phyloP scores from a whole-genome alignment of 1,139 yeast species.

The Lodderomyces orthopsilosis region DNA sequence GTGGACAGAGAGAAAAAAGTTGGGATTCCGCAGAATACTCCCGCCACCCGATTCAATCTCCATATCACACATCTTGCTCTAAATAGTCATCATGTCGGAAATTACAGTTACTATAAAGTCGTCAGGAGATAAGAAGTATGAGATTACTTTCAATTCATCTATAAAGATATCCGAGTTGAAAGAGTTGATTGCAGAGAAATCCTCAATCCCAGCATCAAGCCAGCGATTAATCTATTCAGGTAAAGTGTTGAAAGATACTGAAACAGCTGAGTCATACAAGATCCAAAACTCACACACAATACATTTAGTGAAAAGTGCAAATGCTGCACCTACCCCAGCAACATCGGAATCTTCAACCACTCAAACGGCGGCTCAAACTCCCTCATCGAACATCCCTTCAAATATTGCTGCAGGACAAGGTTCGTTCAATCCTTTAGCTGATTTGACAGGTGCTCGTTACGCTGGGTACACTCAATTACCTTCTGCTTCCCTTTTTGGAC shows the following conservation, averaged over 20 bases:
- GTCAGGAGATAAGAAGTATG: constrained; percentile 79
- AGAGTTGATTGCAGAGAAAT: constrained; percentile 52
- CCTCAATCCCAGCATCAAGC: constrained; percentile 67
- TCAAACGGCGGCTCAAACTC: constrained; percentile 12
- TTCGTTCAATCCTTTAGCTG: constrained; percentile 86
- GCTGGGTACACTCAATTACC: constrained; percentile 93
- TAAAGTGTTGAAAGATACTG: constrained; percentile 82
- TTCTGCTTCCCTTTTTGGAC: constrained; percentile 85
- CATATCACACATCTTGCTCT: background rate
- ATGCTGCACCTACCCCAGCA: constrained; percentile 14
- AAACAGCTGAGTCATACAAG: constrained; percentile 71
- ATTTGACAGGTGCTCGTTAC: constrained; percentile 89
- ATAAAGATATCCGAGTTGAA: constrained; percentile 70
- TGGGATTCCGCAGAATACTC: background rate
- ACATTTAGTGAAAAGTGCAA: constrained; percentile 77
- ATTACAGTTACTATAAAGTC: constrained; percentile 43
- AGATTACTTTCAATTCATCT: constrained; percentile 52
- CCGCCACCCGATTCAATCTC: background rate
- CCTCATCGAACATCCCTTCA: constrained; percentile 49
- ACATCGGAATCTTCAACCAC: constrained; percentile 14
- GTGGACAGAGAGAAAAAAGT: background rate
- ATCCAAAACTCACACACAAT: constrained; percentile 83
- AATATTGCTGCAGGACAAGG: constrained; percentile 87
- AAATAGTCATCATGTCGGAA: constrained; percentile 18
- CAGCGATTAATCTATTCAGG: constrained; percentile 94